A percentile compares a stretch with the other conserved stretches of the same genome.
These are phyloP conservation scores for Solanum medicagineum DNA, from an alignment of 257 asterid genomes.

Conservation along the genomic window DNA sequence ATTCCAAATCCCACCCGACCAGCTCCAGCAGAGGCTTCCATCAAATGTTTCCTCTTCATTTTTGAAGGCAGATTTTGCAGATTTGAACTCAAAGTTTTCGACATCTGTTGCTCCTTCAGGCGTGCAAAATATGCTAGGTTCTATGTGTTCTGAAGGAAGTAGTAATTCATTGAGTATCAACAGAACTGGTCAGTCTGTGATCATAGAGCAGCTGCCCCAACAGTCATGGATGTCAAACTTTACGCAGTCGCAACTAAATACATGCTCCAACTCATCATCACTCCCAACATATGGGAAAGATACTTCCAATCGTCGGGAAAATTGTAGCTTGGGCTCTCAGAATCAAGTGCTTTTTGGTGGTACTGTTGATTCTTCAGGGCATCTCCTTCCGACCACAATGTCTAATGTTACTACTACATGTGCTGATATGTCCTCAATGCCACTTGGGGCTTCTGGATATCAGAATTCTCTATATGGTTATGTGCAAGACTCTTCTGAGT, in stretches of 20 bases:
- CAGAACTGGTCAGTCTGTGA: conserved; percentile 40
- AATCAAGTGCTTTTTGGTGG: conserved; percentile 54
- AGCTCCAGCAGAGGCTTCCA: conserved; percentile 57
- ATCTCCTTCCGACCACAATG: conserved; percentile 60
- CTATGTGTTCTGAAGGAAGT: conserved; percentile 59
- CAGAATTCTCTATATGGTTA: conserved; percentile 57
- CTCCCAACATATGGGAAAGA: conserved; percentile 48
- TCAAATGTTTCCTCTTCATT: conserved; percentile 55
- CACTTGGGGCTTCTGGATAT: conserved; percentile 49
- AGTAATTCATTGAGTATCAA: conserved; percentile 47
- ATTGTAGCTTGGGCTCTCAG: conserved; percentile 41
- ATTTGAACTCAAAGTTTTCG: conserved; percentile 35
- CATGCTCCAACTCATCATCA: conserved; percentile 30
- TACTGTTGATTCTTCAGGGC: conserved; percentile 55
- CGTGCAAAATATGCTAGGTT: conserved; percentile 65
- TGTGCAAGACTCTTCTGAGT: conserved; percentile 61
- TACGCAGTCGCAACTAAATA: conserved; percentile 29
- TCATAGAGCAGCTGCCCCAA: conserved; percentile 48
- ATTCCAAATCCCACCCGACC: conserved; percentile 43
- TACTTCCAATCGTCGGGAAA: conserved; percentile 43
- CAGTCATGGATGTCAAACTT: conserved; percentile 58
- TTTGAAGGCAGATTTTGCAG: conserved; percentile 43
- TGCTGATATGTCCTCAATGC: conserved; percentile 50
- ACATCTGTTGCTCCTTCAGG: conserved; percentile 34
- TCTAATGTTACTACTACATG: conserved; percentile 42